Base-by-base conservation (phyloP, 148 eudicot species). In the Polygonum maritimum region DNA sequence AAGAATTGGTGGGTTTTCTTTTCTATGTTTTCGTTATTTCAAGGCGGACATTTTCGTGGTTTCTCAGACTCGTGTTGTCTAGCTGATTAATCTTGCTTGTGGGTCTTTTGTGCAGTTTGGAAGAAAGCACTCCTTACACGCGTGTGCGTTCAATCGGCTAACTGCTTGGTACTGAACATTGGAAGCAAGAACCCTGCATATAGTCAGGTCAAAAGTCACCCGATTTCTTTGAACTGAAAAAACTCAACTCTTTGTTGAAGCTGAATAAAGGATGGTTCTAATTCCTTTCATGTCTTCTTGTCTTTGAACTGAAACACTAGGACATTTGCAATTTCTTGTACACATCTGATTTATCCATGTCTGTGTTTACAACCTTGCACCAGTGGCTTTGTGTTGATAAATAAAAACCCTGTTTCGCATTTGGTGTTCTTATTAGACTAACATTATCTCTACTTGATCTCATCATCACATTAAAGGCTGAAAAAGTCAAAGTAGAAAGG, bases 171-270 rank as follows among this genome's bases (percentile, higher is more conserved):
- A 12, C 69, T 14, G 22, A 19, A 19, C 63, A 57, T 57, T 62
- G 39, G 69, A 62, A 62, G 69, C 69, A 62, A 31, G 60, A 54
- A 54, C 26, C 26, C 60, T 54, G 60, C 60, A 54, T 19, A 54
- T 54, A 54, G 60, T 26, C 60, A 54, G n/a, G 60, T 54, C 60
- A 54, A 54, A 52, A 54, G 12, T 62, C 16, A 26, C 5, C 38
- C 15, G 12, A 26, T 31, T 31, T n/a, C 60, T n/a, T 1, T 54
- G 26, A 54, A 54, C 26, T 54, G 60, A 44, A 26, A 26, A 51
- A 13, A 2, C 35, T 57, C 12, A 57, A 57, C 31, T 57, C 8
- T 57, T 31, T 22, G 31, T 57, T 3, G 22, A n/a, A 60, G 12
- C 4, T 60, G 38, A 62, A 62, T 62, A 62, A 54, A 62, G 69